Evolutionary conservation across 1,139 yeast genomes (phyloP).

Genomic region (Kluyveromyces sp.): DNA sequence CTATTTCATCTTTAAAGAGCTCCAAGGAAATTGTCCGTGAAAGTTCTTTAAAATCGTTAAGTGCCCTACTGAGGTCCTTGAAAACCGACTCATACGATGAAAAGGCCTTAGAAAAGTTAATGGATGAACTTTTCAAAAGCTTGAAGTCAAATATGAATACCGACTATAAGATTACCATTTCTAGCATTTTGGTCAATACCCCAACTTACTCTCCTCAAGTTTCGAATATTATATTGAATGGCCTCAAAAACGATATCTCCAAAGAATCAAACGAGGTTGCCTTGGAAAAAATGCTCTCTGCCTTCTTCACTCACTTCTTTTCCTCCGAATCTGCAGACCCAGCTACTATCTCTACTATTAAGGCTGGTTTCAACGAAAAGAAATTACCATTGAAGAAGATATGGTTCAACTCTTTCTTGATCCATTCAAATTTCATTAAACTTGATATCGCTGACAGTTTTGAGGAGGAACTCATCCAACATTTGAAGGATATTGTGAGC

Average conservation of each 20-base stretch:
- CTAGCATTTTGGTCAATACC: slow-evolving; percentile 33
- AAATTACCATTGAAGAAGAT: slow-evolving; percentile 53
- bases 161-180: slow-evolving; percentile 54
- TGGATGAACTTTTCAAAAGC: slow-evolving; percentile 48
- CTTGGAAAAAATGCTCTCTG: slow-evolving; percentile 42
- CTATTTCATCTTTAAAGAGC: slow-evolving; percentile 63
- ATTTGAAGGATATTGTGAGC: slow-evolving; percentile 18
- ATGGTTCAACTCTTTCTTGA: slow-evolving; percentile 49
- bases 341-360: slow-evolving; percentile 30
- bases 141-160: slow-evolving; percentile 56
- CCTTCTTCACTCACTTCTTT: slow-evolving; percentile 41
- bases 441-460: slow-evolving; percentile 31
- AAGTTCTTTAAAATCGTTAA: slow-evolving; percentile 43
- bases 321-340: slow-evolving; percentile 11
- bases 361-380: slow-evolving; percentile 57
- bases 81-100: slow-evolving; percentile 13
- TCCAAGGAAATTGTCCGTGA: slow-evolving; percentile 57
- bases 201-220: slow-evolving; percentile 26
- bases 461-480: slow-evolving; percentile 28
- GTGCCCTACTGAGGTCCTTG: slow-evolving; percentile 15
- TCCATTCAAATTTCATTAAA: slow-evolving; percentile 32
- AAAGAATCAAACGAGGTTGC: slow-evolving; percentile 75
- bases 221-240: slow-evolving; percentile 35
- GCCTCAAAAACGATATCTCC: slow-evolving; percentile 43
- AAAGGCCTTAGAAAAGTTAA: slow-evolving; percentile 29